Evolutionary conservation across 331 rosid genomes (phyloP), one percentile per base, ranked within the genome.

Genomic region (Rhamnella rubrinervis): DNA sequence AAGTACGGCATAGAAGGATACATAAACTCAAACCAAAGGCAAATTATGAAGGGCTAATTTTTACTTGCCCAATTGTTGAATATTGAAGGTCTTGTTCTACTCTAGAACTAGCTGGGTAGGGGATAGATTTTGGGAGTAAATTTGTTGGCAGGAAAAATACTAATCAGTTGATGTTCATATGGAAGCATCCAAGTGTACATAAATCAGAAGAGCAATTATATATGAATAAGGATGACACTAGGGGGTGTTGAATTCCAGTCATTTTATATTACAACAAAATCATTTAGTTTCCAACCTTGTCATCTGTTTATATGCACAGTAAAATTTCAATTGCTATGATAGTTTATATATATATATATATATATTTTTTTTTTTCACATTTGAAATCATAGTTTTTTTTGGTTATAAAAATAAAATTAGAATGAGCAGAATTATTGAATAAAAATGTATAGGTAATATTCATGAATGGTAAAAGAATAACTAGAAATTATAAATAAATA

Each of bases 1-100:
- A 89, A 87, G 78, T 92, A 85, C 76, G 86, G 73, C 46, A 72
- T 92, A 63, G 96, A 85, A 49, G 96, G 87, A 65, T 87, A 84
- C 72, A 60, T 53, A 21, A 73, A 83, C 78, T 87, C 71, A 59
- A 79, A 79, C 70, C 74, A 84, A 67, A 70, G 63, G 58, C 77
- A 67, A 31, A 31, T 46, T 10, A 39, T 58, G 35, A 81, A 71
- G 81, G 69, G 82, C 56, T 72, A 66, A 73, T 61, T 72, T 72
- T 71, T 71, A 64, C 70, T 35, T 68, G 74, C 74, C 74, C 76
- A 77, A 69, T 17, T 64, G 56, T 68, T 74, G 57, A 15, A 4
- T 18, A 4, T n/a, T 18, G 58, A n/a, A n/a, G 21, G 40, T 44
- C 57, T 26, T 64, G 73, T 55, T 58, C 59, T 37, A 59, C 38